These are phyloP conservation scores for Zelonia costaricensis DNA, from an alignment of 208 protist species.

Conservation along the genomic window DNA sequence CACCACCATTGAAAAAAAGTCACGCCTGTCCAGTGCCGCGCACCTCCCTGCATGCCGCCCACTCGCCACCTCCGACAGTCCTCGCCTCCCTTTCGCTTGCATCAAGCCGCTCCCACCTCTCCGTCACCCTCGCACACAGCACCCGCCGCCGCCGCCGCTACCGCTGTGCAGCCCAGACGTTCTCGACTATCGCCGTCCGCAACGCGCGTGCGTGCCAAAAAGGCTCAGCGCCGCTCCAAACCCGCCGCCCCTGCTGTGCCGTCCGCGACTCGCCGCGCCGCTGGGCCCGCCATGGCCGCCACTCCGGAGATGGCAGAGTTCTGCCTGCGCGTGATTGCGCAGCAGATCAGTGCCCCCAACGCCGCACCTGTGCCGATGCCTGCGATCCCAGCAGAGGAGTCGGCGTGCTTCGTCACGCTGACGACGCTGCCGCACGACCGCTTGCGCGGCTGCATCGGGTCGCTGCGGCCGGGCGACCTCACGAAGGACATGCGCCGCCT, in stretches of 20 bases:
- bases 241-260: background rate
- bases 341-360: constrained; percentile 36
- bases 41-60: too few relatives aligned
- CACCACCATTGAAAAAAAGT: too few relatives aligned
- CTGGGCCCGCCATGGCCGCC: constrained; percentile 34
- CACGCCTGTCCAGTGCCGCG: too few relatives aligned
- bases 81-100: too few relatives aligned
- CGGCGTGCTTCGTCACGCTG: constrained; percentile 81
- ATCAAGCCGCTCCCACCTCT: too few relatives aligned
- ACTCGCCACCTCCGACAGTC: background rate
- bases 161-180: too few relatives aligned
- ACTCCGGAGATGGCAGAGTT: constrained; percentile 87
- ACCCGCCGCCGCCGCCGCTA: too few relatives aligned
- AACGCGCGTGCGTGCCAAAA: constrained; percentile 2
- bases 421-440: constrained; percentile 49
- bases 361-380: constrained; percentile 35
- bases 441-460: constrained; percentile 88
- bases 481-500: constrained; percentile 72
- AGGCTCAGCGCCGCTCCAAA: background rate
- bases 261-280: background rate
- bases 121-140: too few relatives aligned
- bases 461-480: constrained; percentile 59
- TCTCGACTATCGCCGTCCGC: too few relatives aligned
- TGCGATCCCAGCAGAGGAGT: constrained; percentile 59
- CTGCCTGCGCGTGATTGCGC: constrained; percentile 75